A percentile compares a stretch with the other conserved stretches of the same genome.
Conservation (phyloP, 257 asterid genomes). For the Coffea eugenioides region DNA sequence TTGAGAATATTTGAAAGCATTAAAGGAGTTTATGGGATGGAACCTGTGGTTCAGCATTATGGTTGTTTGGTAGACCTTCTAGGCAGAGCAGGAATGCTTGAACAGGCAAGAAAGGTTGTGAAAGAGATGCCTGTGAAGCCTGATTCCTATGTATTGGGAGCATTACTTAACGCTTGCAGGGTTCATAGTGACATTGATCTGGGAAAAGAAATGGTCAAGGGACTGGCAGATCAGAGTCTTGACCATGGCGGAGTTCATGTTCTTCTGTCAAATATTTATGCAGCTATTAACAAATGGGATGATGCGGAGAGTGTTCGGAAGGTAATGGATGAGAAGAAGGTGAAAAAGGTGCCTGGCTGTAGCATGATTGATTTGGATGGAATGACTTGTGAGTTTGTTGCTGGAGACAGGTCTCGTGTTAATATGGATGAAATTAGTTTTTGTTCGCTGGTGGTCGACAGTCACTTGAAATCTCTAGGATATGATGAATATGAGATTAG, state of each 20-base stretch:
- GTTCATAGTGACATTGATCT: conserved; percentile 33
- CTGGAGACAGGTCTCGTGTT: conserved; percentile 29
- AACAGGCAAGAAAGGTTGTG: conserved; percentile 37
- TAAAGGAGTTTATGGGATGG: conserved; percentile 34
- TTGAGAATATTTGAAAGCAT: conserved; percentile 40
- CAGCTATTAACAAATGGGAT: conserved; percentile 44
- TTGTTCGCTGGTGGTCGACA: conserved; percentile 15
- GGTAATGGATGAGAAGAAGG: conserved; percentile 41
- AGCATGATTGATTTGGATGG: conserved; percentile 44
- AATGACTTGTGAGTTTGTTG: conserved; percentile 24
- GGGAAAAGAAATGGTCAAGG: conserved; percentile 31
- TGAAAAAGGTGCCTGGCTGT: conserved; percentile 51
- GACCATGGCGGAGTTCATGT: conserved; percentile 41
- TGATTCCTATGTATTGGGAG: conserved; percentile 43
- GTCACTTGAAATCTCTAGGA: conserved; percentile 27
- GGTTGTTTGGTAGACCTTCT: conserved; percentile 59
- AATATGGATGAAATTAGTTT: conserved; percentile 9
- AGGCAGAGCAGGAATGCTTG: conserved; percentile 43
- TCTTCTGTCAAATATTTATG: conserved; percentile 55
- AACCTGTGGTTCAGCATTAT: conserved; percentile 40
- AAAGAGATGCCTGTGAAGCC: conserved; percentile 38
- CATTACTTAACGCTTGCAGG: conserved; percentile 49
- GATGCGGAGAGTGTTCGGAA: conserved; percentile 46
- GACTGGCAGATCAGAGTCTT: conserved; percentile 23
- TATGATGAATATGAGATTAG: conserved; percentile 3